A percentile compares a stretch with the other conserved stretches of the same genome.
These are phyloP conservation scores for Amphibolis antarctica DNA, from an alignment of 106 monocot species.

Conservation along the genomic window DNA sequence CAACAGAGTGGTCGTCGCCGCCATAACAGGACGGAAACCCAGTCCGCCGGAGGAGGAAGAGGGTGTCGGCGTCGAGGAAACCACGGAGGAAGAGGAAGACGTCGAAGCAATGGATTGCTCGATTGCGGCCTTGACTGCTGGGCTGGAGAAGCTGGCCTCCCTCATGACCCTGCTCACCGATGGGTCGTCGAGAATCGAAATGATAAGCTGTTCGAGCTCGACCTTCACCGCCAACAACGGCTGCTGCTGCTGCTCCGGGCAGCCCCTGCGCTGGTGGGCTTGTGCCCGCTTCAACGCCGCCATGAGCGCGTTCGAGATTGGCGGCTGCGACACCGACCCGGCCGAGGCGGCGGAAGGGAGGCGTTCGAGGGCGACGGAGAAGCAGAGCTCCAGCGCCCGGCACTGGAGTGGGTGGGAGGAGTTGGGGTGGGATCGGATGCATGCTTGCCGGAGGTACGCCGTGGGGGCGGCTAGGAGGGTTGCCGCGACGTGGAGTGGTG, in stretches of 20 bases:
- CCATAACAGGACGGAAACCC: not conserved
- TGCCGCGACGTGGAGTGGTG: conserved; percentile 73
- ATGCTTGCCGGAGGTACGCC: conserved; percentile 55
- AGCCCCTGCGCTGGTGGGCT: conserved; percentile 68
- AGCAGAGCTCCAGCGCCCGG: conserved; percentile 92
- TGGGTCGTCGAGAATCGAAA: conserved; percentile 79
- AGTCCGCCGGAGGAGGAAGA: conserved; percentile 7
- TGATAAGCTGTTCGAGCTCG: conserved; percentile 60
- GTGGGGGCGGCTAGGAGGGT: conserved; percentile 45
- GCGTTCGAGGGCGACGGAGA: conserved; percentile 84
- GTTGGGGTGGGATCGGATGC: conserved; percentile 47
- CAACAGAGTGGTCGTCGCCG: not conserved
- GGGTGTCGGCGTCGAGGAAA: not conserved
- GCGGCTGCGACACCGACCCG: conserved; percentile 11
- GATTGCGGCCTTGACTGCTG: conserved; percentile 51
- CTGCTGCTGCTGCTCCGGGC: conserved; percentile 71
- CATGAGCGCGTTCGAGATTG: conserved; percentile 74
- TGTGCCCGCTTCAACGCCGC: conserved; percentile 91
- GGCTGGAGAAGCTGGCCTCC: conserved; percentile 67
- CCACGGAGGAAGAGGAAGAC: conserved; percentile 1
- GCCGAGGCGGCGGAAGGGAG: conserved; percentile 27
- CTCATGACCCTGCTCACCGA: conserved; percentile 87
- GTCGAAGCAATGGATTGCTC: conserved; percentile 44
- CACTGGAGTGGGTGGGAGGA: conserved; percentile 71
- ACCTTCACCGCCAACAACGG: conserved; percentile 77